Evolutionary conservation across 352 stramenopile species (phyloP), one percentile per base, ranked within the genome.

Genomic region (Pythium biforme): DNA sequence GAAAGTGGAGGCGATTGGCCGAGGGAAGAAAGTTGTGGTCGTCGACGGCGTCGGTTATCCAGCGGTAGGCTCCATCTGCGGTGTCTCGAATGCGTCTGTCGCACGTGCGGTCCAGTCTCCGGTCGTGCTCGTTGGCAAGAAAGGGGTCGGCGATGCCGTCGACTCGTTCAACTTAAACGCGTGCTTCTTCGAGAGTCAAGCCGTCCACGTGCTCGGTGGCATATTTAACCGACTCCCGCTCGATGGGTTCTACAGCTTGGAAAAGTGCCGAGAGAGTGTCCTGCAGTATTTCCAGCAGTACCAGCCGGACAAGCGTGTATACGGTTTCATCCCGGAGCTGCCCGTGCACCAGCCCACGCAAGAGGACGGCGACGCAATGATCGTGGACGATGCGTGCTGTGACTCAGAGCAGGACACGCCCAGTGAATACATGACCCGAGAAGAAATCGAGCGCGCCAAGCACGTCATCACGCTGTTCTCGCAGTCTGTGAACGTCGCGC

Each of bases 161-260:
- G 97, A 99, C 74, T 97, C 91, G 27, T 99, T 97, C 76, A 99
- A 99, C 66, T 66, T 99, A 26, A 98, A 99, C 72, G 94, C 95
- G 19, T 89, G 76, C 7, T 99, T 98, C 68, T 99, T 99, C 70
- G 79, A 96, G 64, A 76, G 79, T 47, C 69, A 81, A 26, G 74
- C 87, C 26, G 92, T 99, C 2, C 81, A 83, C 17, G 96, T 99
- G 19, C 75, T 99, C n/a, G 97, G 97, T 25, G 90, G 79, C 29
- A 89, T 99, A 58, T 99, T 99, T 69, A 99, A 99, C 73, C 92
- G 95, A 29, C 72, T 99, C 17, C 81, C 85, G 14, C 39, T 76
- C 0, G 83, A 97, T 29, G 96, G 96, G 0, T 99, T 90, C 57
- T 99, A 99, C 78, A 98, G 92, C 20, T 68, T 98, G 0, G 84